phyloP scores from a whole-genome alignment of 192 early-diverging fungal species.

The Radiomyces spectabilis region DNA sequence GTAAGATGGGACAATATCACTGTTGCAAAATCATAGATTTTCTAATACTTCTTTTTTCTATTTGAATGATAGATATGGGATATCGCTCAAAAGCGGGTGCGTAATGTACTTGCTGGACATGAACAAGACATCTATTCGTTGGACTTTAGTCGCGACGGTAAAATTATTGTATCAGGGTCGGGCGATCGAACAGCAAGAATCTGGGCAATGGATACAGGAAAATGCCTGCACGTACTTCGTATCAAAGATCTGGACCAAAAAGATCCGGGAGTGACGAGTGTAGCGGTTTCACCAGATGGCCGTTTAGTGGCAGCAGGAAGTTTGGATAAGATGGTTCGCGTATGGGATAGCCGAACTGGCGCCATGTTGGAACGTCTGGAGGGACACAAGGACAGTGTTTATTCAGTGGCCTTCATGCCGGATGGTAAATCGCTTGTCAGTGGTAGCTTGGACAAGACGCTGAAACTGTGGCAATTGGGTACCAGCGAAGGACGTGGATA shows the following conservation, averaged over 20 bases:
- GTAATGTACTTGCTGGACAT: constrained; percentile 73
- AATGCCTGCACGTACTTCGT: constrained; percentile 60
- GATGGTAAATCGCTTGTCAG: constrained; percentile 88
- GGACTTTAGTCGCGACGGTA: constrained; percentile 89
- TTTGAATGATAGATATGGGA: constrained; percentile 54
- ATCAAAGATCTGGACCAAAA: constrained; percentile 76
- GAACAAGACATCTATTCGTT: constrained; percentile 96
- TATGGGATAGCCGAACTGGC: constrained; percentile 85
- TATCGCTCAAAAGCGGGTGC: constrained; percentile 51
- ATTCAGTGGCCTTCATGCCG: constrained; percentile 90
- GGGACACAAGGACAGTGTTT: constrained; percentile 93
- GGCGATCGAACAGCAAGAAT: constrained; percentile 80
- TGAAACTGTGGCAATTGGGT: constrained; percentile 88
- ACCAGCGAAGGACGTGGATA: constrained; percentile 15
- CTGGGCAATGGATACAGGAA: constrained; percentile 80
- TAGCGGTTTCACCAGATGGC: constrained; percentile 87
- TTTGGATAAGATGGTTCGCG: constrained; percentile 85
- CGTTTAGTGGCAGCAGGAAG: constrained; percentile 83
- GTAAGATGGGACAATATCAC: no score
- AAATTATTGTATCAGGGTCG: constrained; percentile 82
- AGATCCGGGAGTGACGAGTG: constrained; percentile 93
- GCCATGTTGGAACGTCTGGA: constrained; percentile 82
- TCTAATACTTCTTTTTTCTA: neutral
- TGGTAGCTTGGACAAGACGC: constrained; percentile 86
- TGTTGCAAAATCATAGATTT: neutral